Conservation (phyloP, 176 grass and related monocot genomes). For the Oryza officinalis region DNA sequence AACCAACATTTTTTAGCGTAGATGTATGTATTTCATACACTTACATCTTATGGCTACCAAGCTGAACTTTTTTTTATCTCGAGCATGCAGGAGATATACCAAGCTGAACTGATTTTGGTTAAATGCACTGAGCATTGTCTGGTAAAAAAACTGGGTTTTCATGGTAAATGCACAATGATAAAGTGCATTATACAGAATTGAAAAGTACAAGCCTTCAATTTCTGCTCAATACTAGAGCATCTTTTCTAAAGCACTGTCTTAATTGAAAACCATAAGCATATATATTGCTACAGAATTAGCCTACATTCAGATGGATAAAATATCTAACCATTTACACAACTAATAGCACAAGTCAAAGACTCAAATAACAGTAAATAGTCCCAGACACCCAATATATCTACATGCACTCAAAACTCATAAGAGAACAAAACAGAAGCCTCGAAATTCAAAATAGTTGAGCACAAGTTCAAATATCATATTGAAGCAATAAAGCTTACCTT, state of each 20-base stretch:
- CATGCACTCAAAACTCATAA: background rate
- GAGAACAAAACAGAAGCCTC: background rate
- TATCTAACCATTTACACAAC: background rate
- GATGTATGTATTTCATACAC: background rate
- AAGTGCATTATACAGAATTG: background rate
- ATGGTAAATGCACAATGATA: background rate
- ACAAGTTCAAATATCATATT: background rate
- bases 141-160: background rate
- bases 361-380: background rate
- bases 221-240: background rate
- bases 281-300: background rate
- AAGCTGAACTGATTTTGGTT: background rate
- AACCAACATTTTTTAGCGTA: slow-evolving; percentile 10
- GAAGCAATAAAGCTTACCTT: slow-evolving; percentile 55
- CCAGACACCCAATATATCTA: background rate
- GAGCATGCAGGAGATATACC: too few relatives aligned
- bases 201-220: background rate
- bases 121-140: background rate
- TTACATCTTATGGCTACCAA: background rate
- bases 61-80: too few relatives aligned
- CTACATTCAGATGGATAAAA: background rate
- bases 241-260: background rate
- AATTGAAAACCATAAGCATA: background rate
- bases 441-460: background rate
- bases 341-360: background rate